Percentiles rank a stretch among this genome's conserved stretches.
Conservation (phyloP, 2,329 filamentous ascomycete genomes). For the Leptographium lundbergii region DNA sequence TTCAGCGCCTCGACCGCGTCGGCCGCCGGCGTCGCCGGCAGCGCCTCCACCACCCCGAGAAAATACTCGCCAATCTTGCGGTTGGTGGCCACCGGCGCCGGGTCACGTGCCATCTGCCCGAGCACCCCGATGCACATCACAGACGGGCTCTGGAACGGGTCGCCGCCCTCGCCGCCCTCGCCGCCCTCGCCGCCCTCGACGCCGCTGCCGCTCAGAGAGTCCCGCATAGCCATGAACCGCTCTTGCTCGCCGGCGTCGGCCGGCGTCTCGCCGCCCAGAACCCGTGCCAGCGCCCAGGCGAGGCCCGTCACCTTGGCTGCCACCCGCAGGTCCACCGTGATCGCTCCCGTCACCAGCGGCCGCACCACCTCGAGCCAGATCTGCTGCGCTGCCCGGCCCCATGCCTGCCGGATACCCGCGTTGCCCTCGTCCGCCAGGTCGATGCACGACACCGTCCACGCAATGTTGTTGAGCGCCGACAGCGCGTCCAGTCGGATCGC, state of each 20-base stretch:
- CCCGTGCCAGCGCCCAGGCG: slow-evolving; percentile 51
- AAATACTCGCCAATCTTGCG: slow-evolving; percentile 52
- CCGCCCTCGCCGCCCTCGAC: slow-evolving; percentile 15
- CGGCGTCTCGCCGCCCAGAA: slow-evolving; percentile 35
- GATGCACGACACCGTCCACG: slow-evolving; percentile 52
- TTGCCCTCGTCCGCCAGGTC: slow-evolving; percentile 45
- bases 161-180: slow-evolving; percentile 23
- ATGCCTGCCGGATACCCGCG: slow-evolving; percentile 36
- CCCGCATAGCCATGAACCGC: slow-evolving; percentile 54
- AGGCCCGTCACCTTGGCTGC: slow-evolving; percentile 33
- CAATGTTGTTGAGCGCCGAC: slow-evolving; percentile 52
- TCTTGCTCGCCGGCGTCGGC: slow-evolving; percentile 41
- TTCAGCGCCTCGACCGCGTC: slow-evolving; percentile 52
- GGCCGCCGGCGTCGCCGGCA: slow-evolving; percentile 40
- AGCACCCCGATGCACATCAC: slow-evolving; percentile 57
- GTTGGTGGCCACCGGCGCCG: slow-evolving; percentile 41
- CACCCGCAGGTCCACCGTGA: slow-evolving; percentile 23
- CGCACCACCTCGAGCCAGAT: slow-evolving; percentile 47
- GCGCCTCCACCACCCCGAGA: slow-evolving; percentile 34
- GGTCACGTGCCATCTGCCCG: slow-evolving; percentile 46
- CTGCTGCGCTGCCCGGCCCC: slow-evolving; percentile 37
- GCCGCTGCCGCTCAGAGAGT: slow-evolving; percentile 27
- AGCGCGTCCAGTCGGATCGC: slow-evolving; percentile 41
- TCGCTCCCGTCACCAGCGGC: slow-evolving; percentile 43
- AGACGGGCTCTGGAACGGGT: slow-evolving; percentile 49